Conservation (phyloP, 139 green algal species). For the Trebouxia sp. region DNA sequence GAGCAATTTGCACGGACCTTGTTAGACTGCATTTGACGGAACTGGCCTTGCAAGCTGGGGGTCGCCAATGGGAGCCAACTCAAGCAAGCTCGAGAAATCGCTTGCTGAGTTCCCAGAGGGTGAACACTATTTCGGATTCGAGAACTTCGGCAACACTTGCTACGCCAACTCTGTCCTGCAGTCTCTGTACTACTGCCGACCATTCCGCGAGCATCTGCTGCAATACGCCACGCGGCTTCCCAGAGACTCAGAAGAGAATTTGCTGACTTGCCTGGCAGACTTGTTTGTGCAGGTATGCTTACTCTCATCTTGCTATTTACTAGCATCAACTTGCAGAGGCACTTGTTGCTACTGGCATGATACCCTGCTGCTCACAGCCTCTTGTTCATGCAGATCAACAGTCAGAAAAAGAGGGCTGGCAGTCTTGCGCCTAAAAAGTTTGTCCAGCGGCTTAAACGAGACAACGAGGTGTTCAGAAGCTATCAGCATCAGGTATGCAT, state of each 20-base stretch:
- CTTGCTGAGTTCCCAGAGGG: constrained; percentile 61
- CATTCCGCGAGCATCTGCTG: constrained; percentile 84
- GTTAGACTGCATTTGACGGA: not conserved
- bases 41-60: no score
- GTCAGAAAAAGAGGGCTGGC: constrained; percentile 86
- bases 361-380: not conserved
- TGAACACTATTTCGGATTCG: constrained; percentile 93
- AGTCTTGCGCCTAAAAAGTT: constrained; percentile 89
- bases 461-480: constrained; percentile 95
- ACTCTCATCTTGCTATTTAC: not conserved
- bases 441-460: constrained; percentile 85
- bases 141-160: constrained; percentile 99
- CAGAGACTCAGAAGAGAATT: constrained; percentile 71
- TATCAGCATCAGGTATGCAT: constrained; percentile 88
- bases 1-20: no score
- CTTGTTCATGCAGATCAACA: constrained; percentile 71
- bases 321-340: not conserved
- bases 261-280: constrained; percentile 91
- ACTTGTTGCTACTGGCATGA: not conserved
- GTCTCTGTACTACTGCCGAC: constrained; percentile 86
- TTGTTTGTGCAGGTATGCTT: constrained; percentile 78
- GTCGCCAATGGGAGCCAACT: constrained; percentile 66
- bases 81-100: constrained; percentile 71
- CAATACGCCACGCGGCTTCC: constrained; percentile 58
- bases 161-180: constrained; percentile 98